phyloP scores from a whole-genome alignment of 176 grass and related monocot genomes.

The Ensete ventricosum region DNA sequence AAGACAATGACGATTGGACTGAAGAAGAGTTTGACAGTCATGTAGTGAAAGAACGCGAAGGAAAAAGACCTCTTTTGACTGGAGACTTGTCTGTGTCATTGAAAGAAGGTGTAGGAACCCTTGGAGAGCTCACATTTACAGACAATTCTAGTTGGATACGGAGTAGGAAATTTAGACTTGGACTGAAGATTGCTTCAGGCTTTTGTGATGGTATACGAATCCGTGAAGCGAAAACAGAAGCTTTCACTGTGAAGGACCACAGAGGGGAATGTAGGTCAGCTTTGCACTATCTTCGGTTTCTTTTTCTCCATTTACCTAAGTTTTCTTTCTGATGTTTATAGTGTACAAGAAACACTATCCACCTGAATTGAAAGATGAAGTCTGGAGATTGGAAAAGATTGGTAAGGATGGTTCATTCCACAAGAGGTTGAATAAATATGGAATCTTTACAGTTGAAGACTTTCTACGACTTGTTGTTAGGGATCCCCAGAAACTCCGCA shows the following conservation, averaged over 20 bases:
- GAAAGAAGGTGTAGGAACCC: conserved; percentile 15
- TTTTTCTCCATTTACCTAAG: background rate
- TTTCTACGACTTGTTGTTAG: conserved; percentile 1
- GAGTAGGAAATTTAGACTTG: conserved; percentile 19
- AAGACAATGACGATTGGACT: conserved; percentile 10
- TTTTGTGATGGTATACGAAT: conserved; percentile 6
- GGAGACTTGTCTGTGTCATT: background rate
- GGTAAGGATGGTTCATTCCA: conserved; percentile 17
- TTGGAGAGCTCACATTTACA: conserved; percentile 14
- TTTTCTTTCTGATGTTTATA: background rate
- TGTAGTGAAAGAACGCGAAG: conserved; percentile 8
- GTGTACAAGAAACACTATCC: conserved; percentile 15
- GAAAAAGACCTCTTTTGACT: conserved; percentile 15
- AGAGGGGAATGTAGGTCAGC: conserved; percentile 1
- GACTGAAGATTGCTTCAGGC: conserved; percentile 13
- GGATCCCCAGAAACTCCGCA: conserved; percentile 7
- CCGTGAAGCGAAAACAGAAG: conserved; percentile 9
- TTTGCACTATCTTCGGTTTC: background rate
- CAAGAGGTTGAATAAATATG: conserved; percentile 3
- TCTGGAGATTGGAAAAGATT: conserved; percentile 19
- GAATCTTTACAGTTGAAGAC: conserved; percentile 13
- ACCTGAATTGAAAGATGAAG: conserved; percentile 3
- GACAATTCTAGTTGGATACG: conserved; percentile 15
- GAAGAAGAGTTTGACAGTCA: conserved; percentile 5
- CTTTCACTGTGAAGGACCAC: conserved; percentile 15